Percentiles rank a stretch among this genome's conserved stretches.
These are phyloP conservation scores for Vanderwaltozyma verrucispora DNA, from an alignment of 805 yeast species.

Conservation along the genomic window DNA sequence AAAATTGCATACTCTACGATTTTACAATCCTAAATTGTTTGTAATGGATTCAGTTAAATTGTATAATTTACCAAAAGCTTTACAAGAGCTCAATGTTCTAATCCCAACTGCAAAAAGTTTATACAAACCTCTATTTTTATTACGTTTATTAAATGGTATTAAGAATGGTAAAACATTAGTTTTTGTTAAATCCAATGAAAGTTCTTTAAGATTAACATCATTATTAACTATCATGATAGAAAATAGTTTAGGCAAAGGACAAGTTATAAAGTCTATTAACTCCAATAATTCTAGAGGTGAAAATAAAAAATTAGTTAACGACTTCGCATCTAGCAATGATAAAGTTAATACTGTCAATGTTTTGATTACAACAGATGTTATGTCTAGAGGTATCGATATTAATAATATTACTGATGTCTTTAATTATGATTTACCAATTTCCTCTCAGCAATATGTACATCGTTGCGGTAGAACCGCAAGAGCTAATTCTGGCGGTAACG, in stretches of 20 bases:
- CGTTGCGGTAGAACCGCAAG: slow-evolving; percentile 97
- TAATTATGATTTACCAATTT: slow-evolving; percentile 83
- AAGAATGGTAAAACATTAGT: slow-evolving; percentile 14
- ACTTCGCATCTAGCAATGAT: slow-evolving; percentile 39
- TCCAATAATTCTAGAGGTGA: slow-evolving; percentile 43
- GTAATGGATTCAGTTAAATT: slow-evolving; percentile 59
- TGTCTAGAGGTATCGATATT: slow-evolving; percentile 93
- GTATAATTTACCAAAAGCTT: slow-evolving; percentile 47
- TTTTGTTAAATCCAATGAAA: slow-evolving; percentile 48
- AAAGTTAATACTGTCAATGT: slow-evolving; percentile 35
- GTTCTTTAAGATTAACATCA: slow-evolving; percentile 69
- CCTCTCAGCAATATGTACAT: slow-evolving; percentile 88
- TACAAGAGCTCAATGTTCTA: slow-evolving; percentile 35
- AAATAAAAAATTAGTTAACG: slow-evolving; percentile 47
- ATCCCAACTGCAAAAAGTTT: slow-evolving; percentile 32
- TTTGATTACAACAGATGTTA: slow-evolving; percentile 75
- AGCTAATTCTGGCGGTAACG: slow-evolving; percentile 71
- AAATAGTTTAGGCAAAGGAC: slow-evolving; percentile 3
- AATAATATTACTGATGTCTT: slow-evolving; percentile 59
- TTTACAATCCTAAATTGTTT: slow-evolving; percentile 56
- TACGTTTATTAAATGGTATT: slow-evolving; percentile 38
- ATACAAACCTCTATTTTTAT: slow-evolving; percentile 66
- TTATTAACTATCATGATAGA: slow-evolving; percentile 27
- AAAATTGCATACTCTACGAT: slow-evolving; percentile 59
- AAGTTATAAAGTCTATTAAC: slow-evolving; percentile 40